Evolutionary conservation across 306 rosid species (phyloP).

Genomic region (Prosopis cineraria): DNA sequence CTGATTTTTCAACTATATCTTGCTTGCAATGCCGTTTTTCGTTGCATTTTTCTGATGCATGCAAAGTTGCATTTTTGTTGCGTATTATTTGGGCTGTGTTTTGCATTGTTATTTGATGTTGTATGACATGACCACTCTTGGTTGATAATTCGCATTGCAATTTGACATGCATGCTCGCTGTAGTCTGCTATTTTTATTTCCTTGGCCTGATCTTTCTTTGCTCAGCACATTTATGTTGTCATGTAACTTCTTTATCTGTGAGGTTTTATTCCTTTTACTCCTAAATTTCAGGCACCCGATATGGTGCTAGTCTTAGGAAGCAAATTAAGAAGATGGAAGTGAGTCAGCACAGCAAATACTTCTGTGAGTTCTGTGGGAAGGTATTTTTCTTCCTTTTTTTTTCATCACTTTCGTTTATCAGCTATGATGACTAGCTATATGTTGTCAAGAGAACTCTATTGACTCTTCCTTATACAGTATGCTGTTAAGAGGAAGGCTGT

Average conservation of each 20-base stretch:
- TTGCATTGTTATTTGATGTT: no score
- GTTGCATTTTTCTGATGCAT: no score
- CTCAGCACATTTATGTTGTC: neutral
- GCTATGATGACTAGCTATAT: neutral
- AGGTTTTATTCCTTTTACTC: neutral
- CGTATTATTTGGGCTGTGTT: no score
- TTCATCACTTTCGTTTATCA: neutral
- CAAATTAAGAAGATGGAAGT: conserved; percentile 75
- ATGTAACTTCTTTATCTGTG: neutral
- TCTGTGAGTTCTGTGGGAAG: conserved; percentile 69
- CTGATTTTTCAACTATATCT: no score
- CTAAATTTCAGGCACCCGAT: conserved; percentile 52
- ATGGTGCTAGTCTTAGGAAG: conserved; percentile 71
- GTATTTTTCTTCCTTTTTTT: conserved; percentile 28
- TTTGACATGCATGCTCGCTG: no score
- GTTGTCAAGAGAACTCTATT: neutral
- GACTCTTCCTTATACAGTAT: conserved; percentile 29
- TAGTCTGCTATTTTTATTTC: no score
- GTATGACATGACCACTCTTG: no score
- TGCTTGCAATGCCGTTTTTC: no score
- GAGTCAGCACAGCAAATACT: conserved; percentile 64
- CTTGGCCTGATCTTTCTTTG: neutral
- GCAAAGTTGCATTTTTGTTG: no score
- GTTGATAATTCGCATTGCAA: no score
- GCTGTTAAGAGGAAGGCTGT: conserved; percentile 67